Conservation (phyloP, 1,139 yeast species). For the Yamadazyma blattariae region DNA sequence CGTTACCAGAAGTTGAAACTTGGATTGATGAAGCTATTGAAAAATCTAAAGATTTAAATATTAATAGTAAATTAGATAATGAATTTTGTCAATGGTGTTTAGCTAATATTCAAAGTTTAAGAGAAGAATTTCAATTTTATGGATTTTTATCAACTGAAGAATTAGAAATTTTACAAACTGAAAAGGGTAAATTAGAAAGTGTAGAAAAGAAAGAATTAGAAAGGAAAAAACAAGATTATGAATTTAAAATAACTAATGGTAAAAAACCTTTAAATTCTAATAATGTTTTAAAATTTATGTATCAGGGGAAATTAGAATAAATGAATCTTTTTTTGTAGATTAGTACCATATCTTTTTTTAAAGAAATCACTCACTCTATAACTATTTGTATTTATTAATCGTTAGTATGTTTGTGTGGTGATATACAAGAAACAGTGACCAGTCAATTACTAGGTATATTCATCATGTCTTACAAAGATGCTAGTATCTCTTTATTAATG, state of each 20-base stretch:
- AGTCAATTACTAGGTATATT: too few relatives aligned
- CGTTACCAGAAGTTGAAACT: conserved; percentile 83
- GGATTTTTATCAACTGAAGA: conserved; percentile 59
- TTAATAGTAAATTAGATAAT: conserved; percentile 42
- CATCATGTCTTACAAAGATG: too few relatives aligned
- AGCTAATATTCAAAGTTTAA: conserved; percentile 46
- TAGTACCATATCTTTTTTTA: too few relatives aligned
- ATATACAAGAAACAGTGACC: too few relatives aligned
- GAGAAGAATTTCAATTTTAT: conserved; percentile 57
- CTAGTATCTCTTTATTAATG: too few relatives aligned
- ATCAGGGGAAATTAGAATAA: conserved; percentile 28
- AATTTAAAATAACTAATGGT: conserved; percentile 27
- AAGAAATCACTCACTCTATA: too few relatives aligned
- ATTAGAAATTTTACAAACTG: conserved; percentile 32
- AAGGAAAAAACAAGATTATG: conserved; percentile 25
- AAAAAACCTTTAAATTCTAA: conserved; percentile 34
- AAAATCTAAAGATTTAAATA: conserved; percentile 21
- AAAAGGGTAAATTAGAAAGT: conserved; percentile 38
- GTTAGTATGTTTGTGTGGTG: too few relatives aligned
- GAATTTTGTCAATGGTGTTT: conserved; percentile 65
- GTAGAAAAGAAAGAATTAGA: conserved; percentile 26
- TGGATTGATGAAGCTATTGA: conserved; percentile 70
- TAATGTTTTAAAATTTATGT: conserved; percentile 40
- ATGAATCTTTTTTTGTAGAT: too few relatives aligned
- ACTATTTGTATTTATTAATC: too few relatives aligned